Conservation (phyloP, 2,329 filamentous ascomycete species). For the Pseudogymnoascus sp. region DNA sequence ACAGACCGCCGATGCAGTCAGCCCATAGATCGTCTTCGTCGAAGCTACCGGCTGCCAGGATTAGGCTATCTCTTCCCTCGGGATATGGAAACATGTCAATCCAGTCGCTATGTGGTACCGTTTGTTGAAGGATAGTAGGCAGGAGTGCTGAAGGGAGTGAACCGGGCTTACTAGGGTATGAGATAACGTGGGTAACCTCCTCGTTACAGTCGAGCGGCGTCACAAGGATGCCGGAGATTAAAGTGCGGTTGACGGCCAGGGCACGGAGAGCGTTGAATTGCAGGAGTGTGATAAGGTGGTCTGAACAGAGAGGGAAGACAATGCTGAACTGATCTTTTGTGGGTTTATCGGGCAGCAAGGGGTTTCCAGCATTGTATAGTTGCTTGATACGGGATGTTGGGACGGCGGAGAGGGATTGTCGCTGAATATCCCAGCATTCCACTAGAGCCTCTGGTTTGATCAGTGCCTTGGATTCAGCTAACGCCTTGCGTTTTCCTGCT, state of each 20-base stretch:
- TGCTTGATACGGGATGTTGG: constrained; percentile 28
- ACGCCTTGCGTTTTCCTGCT: constrained; percentile 30
- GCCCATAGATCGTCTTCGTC: constrained; percentile 38
- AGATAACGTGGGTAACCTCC: constrained; percentile 26
- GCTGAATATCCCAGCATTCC: constrained; percentile 30
- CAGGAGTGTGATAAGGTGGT: constrained; percentile 37
- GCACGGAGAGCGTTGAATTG: constrained; percentile 36
- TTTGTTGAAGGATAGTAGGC: constrained; percentile 35
- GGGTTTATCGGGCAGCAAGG: constrained; percentile 25
- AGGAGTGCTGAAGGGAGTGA: constrained; percentile 29
- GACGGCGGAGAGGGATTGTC: constrained; percentile 28
- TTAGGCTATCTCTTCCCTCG: constrained; percentile 34
- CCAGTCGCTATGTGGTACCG: constrained; percentile 33
- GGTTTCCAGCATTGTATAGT: constrained; percentile 27
- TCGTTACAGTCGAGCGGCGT: constrained; percentile 29
- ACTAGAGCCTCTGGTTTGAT: constrained; percentile 28
- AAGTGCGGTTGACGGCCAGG: constrained; percentile 30
- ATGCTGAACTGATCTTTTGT: constrained; percentile 22
- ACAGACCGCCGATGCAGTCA: constrained; percentile 37
- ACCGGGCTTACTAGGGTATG: constrained; percentile 26
- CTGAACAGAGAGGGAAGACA: constrained; percentile 34
- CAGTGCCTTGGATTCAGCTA: constrained; percentile 17
- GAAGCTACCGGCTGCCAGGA: constrained; percentile 31
- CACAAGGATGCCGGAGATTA: constrained; percentile 29
- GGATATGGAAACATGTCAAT: constrained; percentile 36